Evolutionary conservation across 768 basidiomycete genomes (phyloP).

Genomic region (Termitomyces sp.): DNA sequence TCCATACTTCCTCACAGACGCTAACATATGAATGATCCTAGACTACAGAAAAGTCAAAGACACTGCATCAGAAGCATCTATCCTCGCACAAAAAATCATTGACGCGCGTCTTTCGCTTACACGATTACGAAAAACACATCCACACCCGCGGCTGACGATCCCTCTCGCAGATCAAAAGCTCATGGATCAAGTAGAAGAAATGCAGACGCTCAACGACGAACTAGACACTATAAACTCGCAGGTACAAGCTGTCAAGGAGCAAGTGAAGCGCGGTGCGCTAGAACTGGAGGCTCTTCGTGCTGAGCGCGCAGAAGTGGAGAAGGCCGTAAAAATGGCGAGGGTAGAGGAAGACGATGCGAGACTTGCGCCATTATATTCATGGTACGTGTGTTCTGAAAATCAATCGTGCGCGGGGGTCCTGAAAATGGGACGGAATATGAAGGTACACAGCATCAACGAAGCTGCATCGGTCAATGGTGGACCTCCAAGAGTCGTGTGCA

Average conservation of each 20-base stretch:
- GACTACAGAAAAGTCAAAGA: constrained; percentile 59
- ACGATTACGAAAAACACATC: constrained; percentile 77
- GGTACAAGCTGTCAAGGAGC: constrained; percentile 53
- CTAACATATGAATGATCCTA: constrained; percentile 20
- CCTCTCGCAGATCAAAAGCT: constrained; percentile 70
- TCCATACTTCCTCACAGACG: background rate
- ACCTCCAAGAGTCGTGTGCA: constrained; percentile 54
- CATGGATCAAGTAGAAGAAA: constrained; percentile 71
- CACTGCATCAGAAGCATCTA: constrained; percentile 49
- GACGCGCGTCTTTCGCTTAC: constrained; percentile 79
- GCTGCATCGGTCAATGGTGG: constrained; percentile 60
- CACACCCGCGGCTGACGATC: constrained; percentile 76
- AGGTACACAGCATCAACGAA: constrained; percentile 73
- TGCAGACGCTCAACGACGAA: constrained; percentile 73
- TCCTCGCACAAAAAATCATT: constrained; percentile 72
- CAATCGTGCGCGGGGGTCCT: background rate
- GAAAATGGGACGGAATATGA: background rate
- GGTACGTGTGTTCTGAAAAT: constrained; percentile 39
- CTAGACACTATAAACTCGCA: constrained; percentile 49
- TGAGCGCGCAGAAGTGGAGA: constrained; percentile 68
- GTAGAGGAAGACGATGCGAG: constrained; percentile 63
- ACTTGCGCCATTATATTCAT: constrained; percentile 63
- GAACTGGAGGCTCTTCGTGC: constrained; percentile 58
- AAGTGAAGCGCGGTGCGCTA: constrained; percentile 51
- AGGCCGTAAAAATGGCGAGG: constrained; percentile 54